Percentiles rank a stretch among this genome's conserved stretches.
phyloP scores from a whole-genome alignment of 768 basidiomycete species.

The Russula olivacea region DNA sequence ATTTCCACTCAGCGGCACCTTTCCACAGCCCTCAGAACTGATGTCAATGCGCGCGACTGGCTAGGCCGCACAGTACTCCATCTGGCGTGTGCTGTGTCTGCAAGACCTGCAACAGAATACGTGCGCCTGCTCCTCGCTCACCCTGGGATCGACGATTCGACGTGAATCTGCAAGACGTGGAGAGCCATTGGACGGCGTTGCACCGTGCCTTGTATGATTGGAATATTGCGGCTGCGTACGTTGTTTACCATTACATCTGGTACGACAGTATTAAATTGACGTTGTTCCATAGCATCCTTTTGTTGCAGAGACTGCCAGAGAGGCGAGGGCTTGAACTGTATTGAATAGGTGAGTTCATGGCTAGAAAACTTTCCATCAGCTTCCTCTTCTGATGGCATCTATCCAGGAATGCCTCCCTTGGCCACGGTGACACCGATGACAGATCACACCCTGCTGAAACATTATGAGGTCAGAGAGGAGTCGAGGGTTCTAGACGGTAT shows the following conservation, averaged over 20 bases:
- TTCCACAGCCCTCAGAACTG: no score
- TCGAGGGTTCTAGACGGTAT: constrained; percentile 28
- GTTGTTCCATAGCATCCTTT: constrained; percentile 47
- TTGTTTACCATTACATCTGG: constrained; percentile 10
- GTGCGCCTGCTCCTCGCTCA: constrained; percentile 70
- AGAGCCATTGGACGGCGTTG: constrained; percentile 88
- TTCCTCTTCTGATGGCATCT: background rate
- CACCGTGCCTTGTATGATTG: constrained; percentile 82
- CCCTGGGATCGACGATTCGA: constrained; percentile 51
- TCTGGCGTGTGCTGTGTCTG: constrained; percentile 59
- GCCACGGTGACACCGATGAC: constrained; percentile 74
- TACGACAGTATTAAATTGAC: background rate
- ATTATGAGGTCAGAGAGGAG: constrained; percentile 8
- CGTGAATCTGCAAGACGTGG: constrained; percentile 72
- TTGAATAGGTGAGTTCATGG: constrained; percentile 41
- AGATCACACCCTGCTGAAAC: constrained; percentile 61
- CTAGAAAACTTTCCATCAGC: background rate
- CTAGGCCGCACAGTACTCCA: constrained; percentile 78
- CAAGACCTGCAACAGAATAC: constrained; percentile 55
- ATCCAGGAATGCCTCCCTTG: constrained; percentile 79
- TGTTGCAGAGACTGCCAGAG: constrained; percentile 54
- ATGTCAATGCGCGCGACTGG: no score
- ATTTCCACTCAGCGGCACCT: no score
- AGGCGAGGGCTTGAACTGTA: constrained; percentile 57
- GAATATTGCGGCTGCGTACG: constrained; percentile 65